phyloP scores from a whole-genome alignment of 2,329 filamentous ascomycete species.

The Nigrospora osmanthi region DNA sequence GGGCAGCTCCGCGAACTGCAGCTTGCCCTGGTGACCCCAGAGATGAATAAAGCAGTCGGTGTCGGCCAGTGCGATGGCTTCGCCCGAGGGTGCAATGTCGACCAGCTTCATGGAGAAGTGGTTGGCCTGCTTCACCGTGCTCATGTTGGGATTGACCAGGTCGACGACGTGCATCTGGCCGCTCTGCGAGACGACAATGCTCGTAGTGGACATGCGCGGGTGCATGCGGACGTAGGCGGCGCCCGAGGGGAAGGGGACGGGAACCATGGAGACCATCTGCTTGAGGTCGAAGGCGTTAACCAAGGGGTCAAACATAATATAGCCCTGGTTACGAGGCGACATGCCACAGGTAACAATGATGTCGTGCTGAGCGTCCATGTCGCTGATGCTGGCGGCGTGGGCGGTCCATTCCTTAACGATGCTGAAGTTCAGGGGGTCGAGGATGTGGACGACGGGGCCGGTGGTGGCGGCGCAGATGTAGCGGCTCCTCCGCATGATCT shows the following conservation, averaged over 20 bases:
- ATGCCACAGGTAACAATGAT: slow-evolving; percentile 94
- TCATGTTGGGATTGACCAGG: slow-evolving; percentile 85
- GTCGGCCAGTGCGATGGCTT: slow-evolving; percentile 76
- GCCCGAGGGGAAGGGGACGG: slow-evolving; percentile 85
- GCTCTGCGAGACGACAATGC: slow-evolving; percentile 83
- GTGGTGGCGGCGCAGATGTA: slow-evolving; percentile 90
- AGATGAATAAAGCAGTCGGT: slow-evolving; percentile 72
- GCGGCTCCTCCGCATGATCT: slow-evolving; percentile 82
- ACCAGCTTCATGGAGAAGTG: slow-evolving; percentile 71
- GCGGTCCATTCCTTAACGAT: slow-evolving; percentile 85
- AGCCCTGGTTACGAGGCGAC: slow-evolving; percentile 71
- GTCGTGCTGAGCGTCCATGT: slow-evolving; percentile 95
- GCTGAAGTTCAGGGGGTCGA: slow-evolving; percentile 71
- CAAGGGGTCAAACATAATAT: slow-evolving; percentile 81
- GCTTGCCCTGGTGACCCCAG: slow-evolving; percentile 80
- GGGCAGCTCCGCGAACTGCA: slow-evolving; percentile 78
- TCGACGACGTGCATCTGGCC: slow-evolving; percentile 96
- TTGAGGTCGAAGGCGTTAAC: slow-evolving; percentile 96
- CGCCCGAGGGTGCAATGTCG: slow-evolving; percentile 81
- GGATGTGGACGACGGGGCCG: slow-evolving; percentile 73
- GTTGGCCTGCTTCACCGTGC: slow-evolving; percentile 77
- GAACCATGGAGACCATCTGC: slow-evolving; percentile 77
- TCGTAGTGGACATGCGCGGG: slow-evolving; percentile 88
- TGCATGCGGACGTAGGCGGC: slow-evolving; percentile 96
- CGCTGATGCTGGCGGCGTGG: slow-evolving; percentile 80